Conservation (phyloP, 2,329 filamentous ascomycete genomes). For the Tolypocladium guangdongense region DNA sequence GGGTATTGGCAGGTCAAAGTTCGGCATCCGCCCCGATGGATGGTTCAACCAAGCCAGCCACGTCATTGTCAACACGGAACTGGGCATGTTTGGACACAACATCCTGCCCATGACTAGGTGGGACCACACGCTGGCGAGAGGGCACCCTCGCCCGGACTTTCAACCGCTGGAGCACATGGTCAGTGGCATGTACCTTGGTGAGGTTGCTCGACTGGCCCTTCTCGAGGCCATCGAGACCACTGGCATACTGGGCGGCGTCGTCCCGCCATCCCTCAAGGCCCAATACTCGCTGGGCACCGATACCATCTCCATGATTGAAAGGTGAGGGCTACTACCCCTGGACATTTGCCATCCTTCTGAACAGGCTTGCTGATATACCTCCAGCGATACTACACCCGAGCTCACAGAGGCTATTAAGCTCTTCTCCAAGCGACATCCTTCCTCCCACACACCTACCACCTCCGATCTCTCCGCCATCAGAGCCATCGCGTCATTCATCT, state of each 20-base stretch:
- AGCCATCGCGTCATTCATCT: conserved; percentile 41
- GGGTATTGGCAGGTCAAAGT: conserved; percentile 44
- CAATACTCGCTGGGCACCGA: conserved; percentile 51
- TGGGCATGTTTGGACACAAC: conserved; percentile 53
- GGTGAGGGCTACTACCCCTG: conserved; percentile 27
- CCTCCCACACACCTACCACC: conserved; percentile 24
- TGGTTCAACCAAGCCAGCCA: conserved; percentile 51
- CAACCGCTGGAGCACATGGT: conserved; percentile 53
- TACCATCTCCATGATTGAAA: conserved; percentile 45
- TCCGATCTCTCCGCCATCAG: conserved; percentile 42
- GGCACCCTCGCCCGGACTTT: conserved; percentile 45
- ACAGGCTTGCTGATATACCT: conserved; percentile 9
- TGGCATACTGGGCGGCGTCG: conserved; percentile 43
- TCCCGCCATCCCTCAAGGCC: conserved; percentile 40
- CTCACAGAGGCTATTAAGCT: conserved; percentile 32
- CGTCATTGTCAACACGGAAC: conserved; percentile 56
- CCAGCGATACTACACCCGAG: conserved; percentile 32
- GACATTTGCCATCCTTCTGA: background rate
- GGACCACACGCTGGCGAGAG: conserved; percentile 42
- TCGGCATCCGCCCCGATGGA: conserved; percentile 38
- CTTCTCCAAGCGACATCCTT: conserved; percentile 41
- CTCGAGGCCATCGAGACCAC: conserved; percentile 46
- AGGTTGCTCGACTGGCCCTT: conserved; percentile 48
- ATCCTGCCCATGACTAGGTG: conserved; percentile 50
- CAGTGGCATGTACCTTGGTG: conserved; percentile 56